Conservation (phyloP, 129 eudicot genomes). For the Deinandra increscens region DNA sequence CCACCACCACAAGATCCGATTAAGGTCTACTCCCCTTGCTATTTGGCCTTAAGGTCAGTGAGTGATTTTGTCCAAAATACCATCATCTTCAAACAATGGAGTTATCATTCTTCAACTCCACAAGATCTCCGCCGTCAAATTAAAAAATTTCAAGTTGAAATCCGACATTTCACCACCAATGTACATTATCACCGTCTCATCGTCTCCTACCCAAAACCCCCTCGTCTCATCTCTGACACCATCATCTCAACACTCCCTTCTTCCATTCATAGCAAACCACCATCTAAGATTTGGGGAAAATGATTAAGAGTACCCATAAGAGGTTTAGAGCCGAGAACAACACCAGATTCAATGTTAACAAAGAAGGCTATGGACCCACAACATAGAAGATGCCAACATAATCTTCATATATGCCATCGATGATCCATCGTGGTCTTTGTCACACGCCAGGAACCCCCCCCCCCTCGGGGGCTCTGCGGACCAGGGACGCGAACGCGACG, state of each 20-base stretch:
- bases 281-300: slow-evolving; percentile 8
- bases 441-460: too few species aligned
- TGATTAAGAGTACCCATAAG: slow-evolving; percentile 47
- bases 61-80: too few species aligned
- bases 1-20: too few species aligned
- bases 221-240: slow-evolving; percentile 64
- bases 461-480: too few species aligned
- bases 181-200: slow-evolving; percentile 92
- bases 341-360: slow-evolving; percentile 93
- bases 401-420: slow-evolving; percentile 56
- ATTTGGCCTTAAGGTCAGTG: too few species aligned
- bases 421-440: slow-evolving; percentile 56
- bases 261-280: neutral
- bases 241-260: slow-evolving; percentile 59
- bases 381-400: slow-evolving; percentile 80
- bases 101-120: slow-evolving; percentile 77
- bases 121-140: slow-evolving; percentile 89
- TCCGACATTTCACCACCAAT: slow-evolving; percentile 95
- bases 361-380: slow-evolving; percentile 92
- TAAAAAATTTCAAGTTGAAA: slow-evolving; percentile 81
- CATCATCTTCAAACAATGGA: slow-evolving; percentile 56
- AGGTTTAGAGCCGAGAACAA: too few species aligned
- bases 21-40: too few species aligned
- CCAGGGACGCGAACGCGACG: too few species aligned
- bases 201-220: slow-evolving; percentile 88